Conservation (phyloP, 306 rosid species). For the Pyrus betulifolia region DNA sequence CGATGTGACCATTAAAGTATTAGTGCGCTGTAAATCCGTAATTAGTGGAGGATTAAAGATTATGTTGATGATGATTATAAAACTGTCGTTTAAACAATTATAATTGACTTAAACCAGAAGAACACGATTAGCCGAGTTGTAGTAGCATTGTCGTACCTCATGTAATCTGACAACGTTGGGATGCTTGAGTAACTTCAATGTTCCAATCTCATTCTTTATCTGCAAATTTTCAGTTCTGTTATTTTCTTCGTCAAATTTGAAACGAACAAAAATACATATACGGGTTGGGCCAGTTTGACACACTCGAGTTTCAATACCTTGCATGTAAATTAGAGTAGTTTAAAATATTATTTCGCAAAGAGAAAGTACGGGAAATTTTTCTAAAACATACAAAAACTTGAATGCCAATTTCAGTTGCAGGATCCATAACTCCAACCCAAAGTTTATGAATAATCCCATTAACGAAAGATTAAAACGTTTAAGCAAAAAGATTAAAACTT, state of each 20-base stretch:
- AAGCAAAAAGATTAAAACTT: not conserved
- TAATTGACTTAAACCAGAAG: not conserved
- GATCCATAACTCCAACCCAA: too few species aligned
- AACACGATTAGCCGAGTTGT: not conserved
- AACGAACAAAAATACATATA: too few species aligned
- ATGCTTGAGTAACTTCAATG: conserved; percentile 81
- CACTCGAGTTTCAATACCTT: too few species aligned
- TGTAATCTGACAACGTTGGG: conserved; percentile 73
- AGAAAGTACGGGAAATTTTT: not conserved
- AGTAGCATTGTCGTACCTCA: conserved; percentile 44
- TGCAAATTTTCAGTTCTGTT: conserved; percentile 22
- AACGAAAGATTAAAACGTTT: not conserved
- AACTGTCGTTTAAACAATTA: not conserved
- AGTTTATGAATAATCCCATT: not conserved
- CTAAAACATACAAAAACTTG: not conserved
- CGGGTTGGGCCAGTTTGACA: rapidly evolving
- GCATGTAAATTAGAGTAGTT: not conserved
- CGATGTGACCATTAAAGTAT: not conserved
- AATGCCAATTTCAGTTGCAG: not conserved
- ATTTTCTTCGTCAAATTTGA: not conserved
- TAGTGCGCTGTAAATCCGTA: not conserved
- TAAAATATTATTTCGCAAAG: too few species aligned
- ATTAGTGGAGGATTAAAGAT: not conserved
- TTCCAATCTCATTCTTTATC: conserved; percentile 85
- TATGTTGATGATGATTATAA: not conserved